Percentiles rank a stretch among this genome's conserved stretches.
phyloP scores from a whole-genome alignment of 176 grass and related monocot genomes.

The Olyra latifolia region DNA sequence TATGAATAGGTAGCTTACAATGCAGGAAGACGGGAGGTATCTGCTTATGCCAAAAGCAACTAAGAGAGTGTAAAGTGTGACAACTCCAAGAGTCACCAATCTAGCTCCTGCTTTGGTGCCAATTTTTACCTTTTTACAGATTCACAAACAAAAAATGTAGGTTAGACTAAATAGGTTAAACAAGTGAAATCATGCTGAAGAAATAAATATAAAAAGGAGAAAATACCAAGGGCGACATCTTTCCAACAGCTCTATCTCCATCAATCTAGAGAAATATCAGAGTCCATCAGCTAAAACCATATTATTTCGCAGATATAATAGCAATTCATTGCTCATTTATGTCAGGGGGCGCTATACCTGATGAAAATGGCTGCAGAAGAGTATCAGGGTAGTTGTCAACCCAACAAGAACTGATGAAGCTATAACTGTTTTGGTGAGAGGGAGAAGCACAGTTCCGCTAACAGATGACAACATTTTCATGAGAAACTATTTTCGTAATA shows the following conservation, averaged over 20 bases:
- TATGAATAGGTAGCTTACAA: conserved; percentile 44
- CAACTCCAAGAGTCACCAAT: conserved; percentile 50
- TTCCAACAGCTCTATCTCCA: conserved; percentile 76
- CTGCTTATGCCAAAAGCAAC: conserved; percentile 50
- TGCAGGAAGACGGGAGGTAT: conserved; percentile 65
- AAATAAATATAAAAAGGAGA: neutral
- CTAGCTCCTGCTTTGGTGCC: conserved; percentile 61
- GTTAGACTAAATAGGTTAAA: neutral
- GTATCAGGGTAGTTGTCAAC: conserved; percentile 88
- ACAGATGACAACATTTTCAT: conserved; percentile 40
- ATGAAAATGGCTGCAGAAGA: conserved; percentile 99
- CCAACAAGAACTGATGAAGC: conserved; percentile 83
- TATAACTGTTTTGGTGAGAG: conserved; percentile 59
- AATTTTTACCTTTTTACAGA: conserved; percentile 65
- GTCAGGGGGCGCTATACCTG: conserved; percentile 46
- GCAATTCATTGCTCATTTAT: neutral
- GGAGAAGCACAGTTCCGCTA: conserved; percentile 55
- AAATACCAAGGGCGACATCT: conserved; percentile 91
- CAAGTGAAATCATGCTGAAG: neutral
- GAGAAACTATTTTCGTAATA: neutral
- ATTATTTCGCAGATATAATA: conserved; percentile 13
- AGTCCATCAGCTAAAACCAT: neutral
- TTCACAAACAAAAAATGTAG: neutral
- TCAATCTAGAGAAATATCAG: conserved; percentile 60
- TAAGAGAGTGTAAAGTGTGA: conserved; percentile 59